phyloP scores from a whole-genome alignment of 371 early-diverging fungal species.

The Mucor ambiguus region DNA sequence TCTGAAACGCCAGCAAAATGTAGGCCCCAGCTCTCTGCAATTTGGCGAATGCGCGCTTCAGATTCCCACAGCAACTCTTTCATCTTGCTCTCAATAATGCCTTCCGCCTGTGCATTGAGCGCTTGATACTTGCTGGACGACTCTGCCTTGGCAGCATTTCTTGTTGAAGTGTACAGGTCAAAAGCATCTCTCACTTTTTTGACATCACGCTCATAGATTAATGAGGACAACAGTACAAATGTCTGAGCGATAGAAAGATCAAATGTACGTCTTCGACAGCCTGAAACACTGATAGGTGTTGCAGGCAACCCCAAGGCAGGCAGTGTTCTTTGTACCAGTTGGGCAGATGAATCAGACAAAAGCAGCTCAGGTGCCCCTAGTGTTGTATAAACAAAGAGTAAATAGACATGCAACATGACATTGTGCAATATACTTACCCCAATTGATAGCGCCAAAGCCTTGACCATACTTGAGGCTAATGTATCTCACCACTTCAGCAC shows the following conservation, averaged over 20 bases:
- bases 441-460: slow-evolving; percentile 40
- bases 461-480: slow-evolving; percentile 28
- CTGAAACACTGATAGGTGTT: slow-evolving; percentile 1
- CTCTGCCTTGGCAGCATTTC: neutral
- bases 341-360: slow-evolving; percentile 20
- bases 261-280: slow-evolving; percentile 29
- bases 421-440: slow-evolving; percentile 26
- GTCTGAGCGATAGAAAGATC: slow-evolving; percentile 38
- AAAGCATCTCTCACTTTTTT: slow-evolving; percentile 40
- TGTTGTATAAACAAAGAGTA: neutral
- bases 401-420: neutral
- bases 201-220: slow-evolving; percentile 50
- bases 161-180: neutral
- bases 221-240: slow-evolving; percentile 24
- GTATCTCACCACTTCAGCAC: slow-evolving; percentile 20
- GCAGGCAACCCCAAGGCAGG: slow-evolving; percentile 25
- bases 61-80: slow-evolving; percentile 25
- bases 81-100: slow-evolving; percentile 11
- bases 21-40: slow-evolving; percentile 39
- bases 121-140: neutral
- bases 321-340: slow-evolving; percentile 20
- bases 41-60: slow-evolving; percentile 25
- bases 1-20: slow-evolving; percentile 53
- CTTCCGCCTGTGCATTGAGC: neutral
- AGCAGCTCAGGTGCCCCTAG: slow-evolving; percentile 29